These are phyloP conservation scores for Tricholoma flavovirens DNA, from an alignment of 768 basidiomycete genomes.

Conservation along the genomic window DNA sequence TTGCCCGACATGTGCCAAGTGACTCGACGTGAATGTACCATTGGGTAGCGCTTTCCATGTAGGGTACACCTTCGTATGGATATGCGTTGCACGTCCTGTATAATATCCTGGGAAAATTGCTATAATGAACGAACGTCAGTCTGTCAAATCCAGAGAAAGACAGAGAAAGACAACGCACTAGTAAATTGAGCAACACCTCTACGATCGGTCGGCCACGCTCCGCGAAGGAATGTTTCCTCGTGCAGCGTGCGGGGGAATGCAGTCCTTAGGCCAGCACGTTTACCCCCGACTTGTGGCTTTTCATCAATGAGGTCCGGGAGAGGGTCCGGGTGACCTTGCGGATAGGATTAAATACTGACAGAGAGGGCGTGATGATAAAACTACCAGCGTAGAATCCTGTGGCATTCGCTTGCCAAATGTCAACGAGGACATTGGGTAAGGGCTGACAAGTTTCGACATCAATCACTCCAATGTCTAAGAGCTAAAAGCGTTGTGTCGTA, in stretches of 20 bases:
- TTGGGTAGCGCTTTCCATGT: slow-evolving; percentile 40
- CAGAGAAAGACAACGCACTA: slow-evolving; percentile 25
- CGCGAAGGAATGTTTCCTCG: slow-evolving; percentile 44
- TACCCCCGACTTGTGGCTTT: slow-evolving; percentile 42
- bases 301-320: slow-evolving; percentile 36
- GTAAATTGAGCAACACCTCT: slow-evolving; percentile 52
- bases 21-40: slow-evolving; percentile 39
- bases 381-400: slow-evolving; percentile 49
- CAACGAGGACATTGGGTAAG: slow-evolving; percentile 50
- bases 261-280: slow-evolving; percentile 35
- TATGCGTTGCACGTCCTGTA: slow-evolving; percentile 49
- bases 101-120: slow-evolving; percentile 55
- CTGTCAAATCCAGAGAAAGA: not conserved
- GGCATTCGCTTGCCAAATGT: slow-evolving; percentile 55
- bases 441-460: slow-evolving; percentile 53
- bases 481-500: slow-evolving; percentile 16
- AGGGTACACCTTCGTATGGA: slow-evolving; percentile 51
- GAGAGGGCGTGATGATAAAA: not conserved
- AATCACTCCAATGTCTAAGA: slow-evolving; percentile 52
- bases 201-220: slow-evolving; percentile 48
- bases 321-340: slow-evolving; percentile 42
- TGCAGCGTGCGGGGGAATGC: slow-evolving; percentile 38
- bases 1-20: slow-evolving; percentile 44
- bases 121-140: slow-evolving; percentile 11
- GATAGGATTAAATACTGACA: not conserved